A percentile compares a stretch with the other conserved stretches of the same genome.
Conservation (phyloP, 2,329 filamentous ascomycete species). For the Verticillium nubilum region DNA sequence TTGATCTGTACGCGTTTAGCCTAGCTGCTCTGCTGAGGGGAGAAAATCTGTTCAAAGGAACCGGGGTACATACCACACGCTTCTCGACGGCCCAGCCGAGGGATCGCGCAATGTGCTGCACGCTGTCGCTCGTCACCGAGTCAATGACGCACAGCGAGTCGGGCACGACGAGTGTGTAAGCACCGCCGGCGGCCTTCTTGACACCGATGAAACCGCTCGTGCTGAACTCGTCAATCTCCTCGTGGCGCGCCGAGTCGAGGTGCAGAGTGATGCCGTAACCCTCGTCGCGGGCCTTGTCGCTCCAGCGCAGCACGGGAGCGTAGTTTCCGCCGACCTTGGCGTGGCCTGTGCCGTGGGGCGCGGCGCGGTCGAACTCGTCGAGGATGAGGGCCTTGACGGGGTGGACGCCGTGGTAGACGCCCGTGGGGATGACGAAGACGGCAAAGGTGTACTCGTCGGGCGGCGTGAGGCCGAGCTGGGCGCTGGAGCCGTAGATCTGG, state of each 20-base stretch:
- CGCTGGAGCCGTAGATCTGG: slow-evolving; percentile 78
- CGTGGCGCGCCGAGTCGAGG: slow-evolving; percentile 77
- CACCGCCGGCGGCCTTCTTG: slow-evolving; percentile 39
- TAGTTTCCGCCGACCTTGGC: slow-evolving; percentile 98
- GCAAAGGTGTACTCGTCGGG: slow-evolving; percentile 90
- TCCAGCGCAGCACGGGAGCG: slow-evolving; percentile 83
- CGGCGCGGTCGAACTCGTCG: slow-evolving; percentile 88
- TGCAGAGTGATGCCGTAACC: slow-evolving; percentile 95
- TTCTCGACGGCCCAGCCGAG: slow-evolving; percentile 84
- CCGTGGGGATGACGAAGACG: slow-evolving; percentile 86
- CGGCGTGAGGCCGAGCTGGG: slow-evolving; percentile 79
- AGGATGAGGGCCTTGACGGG: slow-evolving; percentile 85
- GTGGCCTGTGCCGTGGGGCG: slow-evolving; percentile 83
- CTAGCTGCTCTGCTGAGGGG: background rate
- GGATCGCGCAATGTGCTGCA: slow-evolving; percentile 67
- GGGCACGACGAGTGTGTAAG: slow-evolving; percentile 75
- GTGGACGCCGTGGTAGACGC: slow-evolving; percentile 86
- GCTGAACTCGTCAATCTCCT: slow-evolving; percentile 91
- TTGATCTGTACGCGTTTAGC: slow-evolving; percentile 49
- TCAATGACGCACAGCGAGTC: slow-evolving; percentile 84
- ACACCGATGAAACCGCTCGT: slow-evolving; percentile 91
- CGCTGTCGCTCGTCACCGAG: slow-evolving; percentile 75
- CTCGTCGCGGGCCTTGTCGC: slow-evolving; percentile 69
- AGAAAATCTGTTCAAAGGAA: background rate
- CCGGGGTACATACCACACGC: slow-evolving; percentile 47